These are phyloP conservation scores for Daldinia sp. DNA, from an alignment of 2,329 filamentous ascomycete genomes.

Conservation along the genomic window DNA sequence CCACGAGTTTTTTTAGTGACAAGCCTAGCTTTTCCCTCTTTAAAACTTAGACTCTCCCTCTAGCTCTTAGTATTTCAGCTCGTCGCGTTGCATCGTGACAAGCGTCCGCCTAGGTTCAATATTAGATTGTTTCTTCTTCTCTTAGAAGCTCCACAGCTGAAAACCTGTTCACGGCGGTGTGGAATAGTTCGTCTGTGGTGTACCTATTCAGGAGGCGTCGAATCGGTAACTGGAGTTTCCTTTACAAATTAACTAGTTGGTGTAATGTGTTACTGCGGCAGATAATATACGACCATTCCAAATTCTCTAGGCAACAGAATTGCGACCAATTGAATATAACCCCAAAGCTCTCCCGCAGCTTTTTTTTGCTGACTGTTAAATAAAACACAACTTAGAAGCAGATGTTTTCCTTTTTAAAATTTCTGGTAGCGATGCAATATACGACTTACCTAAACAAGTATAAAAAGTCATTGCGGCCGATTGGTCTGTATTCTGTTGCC, in stretches of 20 bases:
- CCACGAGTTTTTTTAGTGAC: background rate
- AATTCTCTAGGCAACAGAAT: conserved; percentile 4
- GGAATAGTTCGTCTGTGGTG: background rate
- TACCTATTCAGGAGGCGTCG: background rate
- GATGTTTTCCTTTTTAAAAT: background rate
- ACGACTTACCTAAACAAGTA: background rate
- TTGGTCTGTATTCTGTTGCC: conserved; percentile 11
- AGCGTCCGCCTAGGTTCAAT: background rate
- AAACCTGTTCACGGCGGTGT: background rate
- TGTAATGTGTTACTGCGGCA: too few relatives aligned
- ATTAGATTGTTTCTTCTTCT: background rate
- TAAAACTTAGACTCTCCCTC: background rate
- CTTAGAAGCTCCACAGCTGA: background rate
- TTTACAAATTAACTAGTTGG: background rate
- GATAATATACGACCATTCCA: background rate
- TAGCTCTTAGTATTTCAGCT: background rate
- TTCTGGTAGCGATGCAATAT: background rate
- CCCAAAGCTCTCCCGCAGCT: background rate
- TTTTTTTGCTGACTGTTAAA: too few relatives aligned
- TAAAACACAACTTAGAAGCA: background rate
- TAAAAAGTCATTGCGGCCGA: background rate
- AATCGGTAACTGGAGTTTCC: background rate
- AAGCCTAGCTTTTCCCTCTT: background rate
- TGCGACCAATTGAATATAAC: background rate
- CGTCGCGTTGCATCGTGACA: background rate